Evolutionary conservation across 768 basidiomycete species (phyloP), one percentile per base, ranked within the genome.

Genomic region (Filobasidium wieringae): DNA sequence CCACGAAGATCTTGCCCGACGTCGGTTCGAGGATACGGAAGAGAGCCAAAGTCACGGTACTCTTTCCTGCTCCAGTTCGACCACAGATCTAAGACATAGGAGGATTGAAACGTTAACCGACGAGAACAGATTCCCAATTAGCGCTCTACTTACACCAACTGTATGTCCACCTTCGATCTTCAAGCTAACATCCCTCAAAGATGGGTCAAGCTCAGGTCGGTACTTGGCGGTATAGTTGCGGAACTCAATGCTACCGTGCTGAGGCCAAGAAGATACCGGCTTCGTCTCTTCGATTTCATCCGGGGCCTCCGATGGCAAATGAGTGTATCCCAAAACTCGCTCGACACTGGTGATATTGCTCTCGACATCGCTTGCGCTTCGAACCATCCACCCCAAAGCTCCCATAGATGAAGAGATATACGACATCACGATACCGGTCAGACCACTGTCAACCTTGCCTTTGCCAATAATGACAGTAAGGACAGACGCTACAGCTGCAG

Each of bases 391-490:
- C 50, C 72, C 72, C 60, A 67, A 52, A 7, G 85, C 81, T n/a
- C 84, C 82, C 0, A 88, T 89, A 11, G 87, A 85, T 66, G 81
- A 88, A 64, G 91, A 72, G 1, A 87, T 87, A 70, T 92, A 92
- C 0, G 85, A 84, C 62, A 92, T 74, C 24, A 92, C 84, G 60
- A 92, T 77, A 7, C 90, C 90, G 27, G 92, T 88, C 22, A 91
- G 76, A 0, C 88, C 89, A 3, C 88, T 87, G 74, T 92, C 87
- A 9, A 95, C 84, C 15, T 63, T 68, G 37, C 27, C 26, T 0
- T 83, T 82, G 9, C 80, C 84, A 7, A 84, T 83, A 33, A 83
- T 75, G n/a, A 91, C 78, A 0, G 86, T 85, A 8, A 77, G 69
- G 61, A 90, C 77, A 0, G 88, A 80, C 51, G 88, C 75, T 0